Base-by-base conservation (phyloP, 176 grass and related monocot species). In the Saccharum spontaneum region DNA sequence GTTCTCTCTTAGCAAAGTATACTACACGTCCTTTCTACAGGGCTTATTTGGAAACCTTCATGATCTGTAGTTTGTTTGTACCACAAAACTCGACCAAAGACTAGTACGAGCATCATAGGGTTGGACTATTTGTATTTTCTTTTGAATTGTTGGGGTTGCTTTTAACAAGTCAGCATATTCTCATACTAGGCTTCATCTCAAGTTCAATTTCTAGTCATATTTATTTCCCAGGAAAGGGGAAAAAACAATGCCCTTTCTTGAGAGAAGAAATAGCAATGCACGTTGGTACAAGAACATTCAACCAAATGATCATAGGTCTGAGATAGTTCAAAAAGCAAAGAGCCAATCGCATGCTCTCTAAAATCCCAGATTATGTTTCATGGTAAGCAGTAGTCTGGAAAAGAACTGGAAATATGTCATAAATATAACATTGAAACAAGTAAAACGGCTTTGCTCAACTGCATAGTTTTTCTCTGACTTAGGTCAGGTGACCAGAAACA, bases 391-490 rank as follows among this genome's bases (percentile, higher is more conserved):
- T 78, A n/a, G 41, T 78, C 80, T 8, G 23, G 44, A 67, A 74
- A 40, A 41, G 31, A 67, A 87, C 23, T 67, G 59, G 20, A 71
- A 82, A 81, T 67, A 79, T 79, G 50, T 75, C 37, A 79, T 46
- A 74, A n/a, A 57, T 40, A 50, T 78, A 71, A 79, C 69, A 80
- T 38, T 24, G 6, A 62, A 73, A 79, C 5, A 83, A 71, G 43
- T 49, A 44, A 55, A 61, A 38, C 4, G 7, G 22, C 2, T 64
- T 64, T 40, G 4, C 74, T 66, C 59, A 65, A 44, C 24, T 3
- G 45, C 20, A 79, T 20, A 78, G 72, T 78, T 50, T 77, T 17
- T 39, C 65, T 46, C 57, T 60, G 57, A 65, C 74, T 72, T 44
- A 16, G 40, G 65, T 67, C 73, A 73, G 26, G 57, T 54, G 72